phyloP scores from a whole-genome alignment of 1,139 yeast genomes.

The Maudiozyma humilis region DNA sequence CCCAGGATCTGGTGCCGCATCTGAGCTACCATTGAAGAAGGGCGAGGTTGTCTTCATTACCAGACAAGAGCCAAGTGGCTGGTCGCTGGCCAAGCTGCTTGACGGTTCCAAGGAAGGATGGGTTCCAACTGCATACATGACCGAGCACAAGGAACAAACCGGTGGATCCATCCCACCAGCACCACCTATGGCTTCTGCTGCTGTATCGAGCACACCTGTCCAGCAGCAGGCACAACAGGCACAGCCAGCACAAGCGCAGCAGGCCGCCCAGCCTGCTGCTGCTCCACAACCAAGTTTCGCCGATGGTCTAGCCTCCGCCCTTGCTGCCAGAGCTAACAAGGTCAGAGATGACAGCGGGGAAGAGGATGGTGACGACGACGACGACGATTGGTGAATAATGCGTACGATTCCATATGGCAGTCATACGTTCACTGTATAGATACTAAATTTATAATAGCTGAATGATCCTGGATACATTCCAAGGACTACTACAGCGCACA shows the following conservation, averaged over 20 bases:
- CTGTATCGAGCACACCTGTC: not conserved
- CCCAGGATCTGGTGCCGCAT: conserved; percentile 75
- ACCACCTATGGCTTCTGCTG: conserved; percentile 33
- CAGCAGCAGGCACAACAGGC: conserved; percentile 8
- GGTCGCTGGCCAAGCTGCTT: conserved; percentile 80
- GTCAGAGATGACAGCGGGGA: conserved; percentile 67
- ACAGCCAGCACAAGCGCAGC: conserved; percentile 8
- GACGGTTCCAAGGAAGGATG: conserved; percentile 84
- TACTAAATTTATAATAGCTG: not conserved
- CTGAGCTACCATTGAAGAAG: conserved; percentile 66
- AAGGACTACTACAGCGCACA: not conserved
- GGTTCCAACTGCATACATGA: conserved; percentile 92
- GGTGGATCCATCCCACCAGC: conserved; percentile 23
- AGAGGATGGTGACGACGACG: conserved; percentile 56
- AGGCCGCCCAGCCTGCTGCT: conserved; percentile 25
- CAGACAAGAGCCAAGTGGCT: conserved; percentile 69
- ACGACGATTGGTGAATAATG: conserved; percentile 36
- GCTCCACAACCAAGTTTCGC: conserved; percentile 43
- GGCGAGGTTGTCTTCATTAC: conserved; percentile 69
- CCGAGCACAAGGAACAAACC: conserved; percentile 47
- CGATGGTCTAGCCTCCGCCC: conserved; percentile 83
- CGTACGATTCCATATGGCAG: not conserved
- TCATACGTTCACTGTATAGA: not conserved
- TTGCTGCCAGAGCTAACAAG: conserved; percentile 75
- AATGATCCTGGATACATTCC: not conserved